These are phyloP conservation scores for Boletus huronensis DNA, from an alignment of 768 basidiomycete genomes.

Conservation along the genomic window DNA sequence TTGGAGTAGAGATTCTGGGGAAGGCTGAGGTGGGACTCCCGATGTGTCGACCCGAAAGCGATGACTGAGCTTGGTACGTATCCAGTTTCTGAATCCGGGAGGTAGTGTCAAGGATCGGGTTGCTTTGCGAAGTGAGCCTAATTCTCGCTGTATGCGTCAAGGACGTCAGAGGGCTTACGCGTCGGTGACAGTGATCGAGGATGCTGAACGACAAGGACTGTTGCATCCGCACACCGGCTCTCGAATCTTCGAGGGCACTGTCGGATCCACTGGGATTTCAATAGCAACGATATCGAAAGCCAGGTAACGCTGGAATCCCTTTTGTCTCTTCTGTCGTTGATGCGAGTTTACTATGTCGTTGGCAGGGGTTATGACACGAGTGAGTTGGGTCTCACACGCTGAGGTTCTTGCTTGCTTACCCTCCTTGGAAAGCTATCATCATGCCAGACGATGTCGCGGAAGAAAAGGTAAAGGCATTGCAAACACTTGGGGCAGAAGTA, in stretches of 20 bases:
- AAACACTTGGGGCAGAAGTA: conserved; percentile 83
- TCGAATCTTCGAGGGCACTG: conserved; percentile 95
- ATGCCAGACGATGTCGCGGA: conserved; percentile 88
- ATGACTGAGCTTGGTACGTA: conserved; percentile 42
- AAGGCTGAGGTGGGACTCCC: conserved; percentile 76
- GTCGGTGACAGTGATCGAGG: conserved; percentile 75
- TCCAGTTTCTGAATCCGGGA: conserved; percentile 91
- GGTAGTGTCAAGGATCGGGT: conserved; percentile 98
- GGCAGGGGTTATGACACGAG: conserved; percentile 85
- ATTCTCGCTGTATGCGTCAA: not conserved
- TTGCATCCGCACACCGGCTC: conserved; percentile 85
- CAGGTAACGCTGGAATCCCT: conserved; percentile 45
- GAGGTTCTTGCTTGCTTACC: not conserved
- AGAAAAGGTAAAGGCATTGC: conserved; percentile 85
- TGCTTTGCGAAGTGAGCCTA: conserved; percentile 82
- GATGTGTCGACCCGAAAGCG: not conserved
- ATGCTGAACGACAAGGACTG: conserved; percentile 82
- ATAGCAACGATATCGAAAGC: conserved; percentile 91
- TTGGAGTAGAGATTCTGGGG: conserved; percentile 92
- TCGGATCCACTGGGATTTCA: conserved; percentile 94
- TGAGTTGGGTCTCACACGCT: conserved; percentile 28
- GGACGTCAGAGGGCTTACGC: not conserved
- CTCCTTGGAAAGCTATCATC: conserved; percentile 61
- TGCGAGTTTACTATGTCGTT: not conserved
- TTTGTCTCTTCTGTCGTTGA: not conserved